phyloP scores from a whole-genome alignment of 108 stramenopile genomes.

The Nannochloropsis granulata region DNA sequence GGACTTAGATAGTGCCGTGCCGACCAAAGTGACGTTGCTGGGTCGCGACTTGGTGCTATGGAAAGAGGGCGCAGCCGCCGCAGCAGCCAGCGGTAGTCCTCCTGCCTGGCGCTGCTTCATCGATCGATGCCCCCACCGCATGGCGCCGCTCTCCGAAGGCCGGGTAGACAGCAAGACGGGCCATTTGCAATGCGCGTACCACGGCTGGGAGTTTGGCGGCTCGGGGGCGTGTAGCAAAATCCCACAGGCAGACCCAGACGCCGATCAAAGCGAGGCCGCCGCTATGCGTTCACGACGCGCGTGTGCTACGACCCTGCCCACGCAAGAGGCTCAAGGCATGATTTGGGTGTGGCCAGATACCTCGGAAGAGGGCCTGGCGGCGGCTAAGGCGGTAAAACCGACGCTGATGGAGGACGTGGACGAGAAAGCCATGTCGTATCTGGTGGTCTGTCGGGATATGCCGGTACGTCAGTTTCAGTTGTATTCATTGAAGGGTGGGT shows the following conservation, averaged over 20 bases:
- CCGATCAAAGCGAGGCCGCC: background rate
- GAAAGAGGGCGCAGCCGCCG: background rate
- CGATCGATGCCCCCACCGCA: conserved; percentile 48
- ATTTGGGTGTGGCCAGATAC: conserved; percentile 39
- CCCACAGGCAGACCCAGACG: conserved; percentile 45
- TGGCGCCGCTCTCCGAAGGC: conserved; percentile 68
- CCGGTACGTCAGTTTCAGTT: background rate
- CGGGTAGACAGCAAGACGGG: conserved; percentile 48
- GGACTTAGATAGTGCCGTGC: conserved; percentile 7
- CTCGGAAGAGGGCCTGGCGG: conserved; percentile 2
- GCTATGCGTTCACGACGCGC: conserved; percentile 14
- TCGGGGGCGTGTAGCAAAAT: conserved; percentile 42
- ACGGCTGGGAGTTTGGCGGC: conserved; percentile 68
- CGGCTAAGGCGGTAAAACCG: conserved; percentile 20
- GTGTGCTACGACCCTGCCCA: conserved; percentile 27
- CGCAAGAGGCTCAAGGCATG: conserved; percentile 29
- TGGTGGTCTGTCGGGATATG: background rate
- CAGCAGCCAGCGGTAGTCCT: background rate
- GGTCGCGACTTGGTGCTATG: conserved; percentile 17
- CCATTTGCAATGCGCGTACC: conserved; percentile 46
- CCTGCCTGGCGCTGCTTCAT: background rate
- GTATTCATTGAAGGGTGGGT: background rate
- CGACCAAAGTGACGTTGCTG: conserved; percentile 5
- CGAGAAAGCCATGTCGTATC: background rate
- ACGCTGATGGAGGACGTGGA: conserved; percentile 37